Conservation (phyloP, 768 basidiomycete species). For the Nidularia sp. region DNA sequence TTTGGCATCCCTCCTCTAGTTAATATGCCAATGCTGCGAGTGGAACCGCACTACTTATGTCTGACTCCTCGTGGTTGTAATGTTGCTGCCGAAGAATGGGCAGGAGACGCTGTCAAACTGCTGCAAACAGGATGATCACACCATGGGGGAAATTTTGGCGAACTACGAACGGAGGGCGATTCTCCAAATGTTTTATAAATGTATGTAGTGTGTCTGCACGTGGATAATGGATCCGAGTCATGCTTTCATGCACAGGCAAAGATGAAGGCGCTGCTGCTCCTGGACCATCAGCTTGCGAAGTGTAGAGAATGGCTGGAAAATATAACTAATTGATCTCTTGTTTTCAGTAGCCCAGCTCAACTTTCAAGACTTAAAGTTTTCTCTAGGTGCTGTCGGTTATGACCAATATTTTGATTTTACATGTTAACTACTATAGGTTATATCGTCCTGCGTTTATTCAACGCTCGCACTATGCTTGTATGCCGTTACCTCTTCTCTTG, state of each 20-base stretch:
- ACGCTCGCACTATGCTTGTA: no score
- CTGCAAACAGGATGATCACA: conserved; percentile 87
- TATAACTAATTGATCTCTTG: neutral
- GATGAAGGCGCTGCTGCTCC: conserved; percentile 72
- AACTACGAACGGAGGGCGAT: conserved; percentile 51
- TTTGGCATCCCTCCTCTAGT: conserved; percentile 71
- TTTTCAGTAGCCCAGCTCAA: neutral
- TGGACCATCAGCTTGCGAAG: conserved; percentile 50
- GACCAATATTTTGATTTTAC: no score
- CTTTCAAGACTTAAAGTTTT: no score
- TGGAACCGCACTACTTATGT: conserved; percentile 80
- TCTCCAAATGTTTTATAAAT: conserved; percentile 81
- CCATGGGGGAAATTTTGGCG: conserved; percentile 65
- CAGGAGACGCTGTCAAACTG: conserved; percentile 83
- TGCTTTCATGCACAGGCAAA: conserved; percentile 43
- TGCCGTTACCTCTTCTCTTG: no score
- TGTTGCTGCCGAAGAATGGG: conserved; percentile 77
- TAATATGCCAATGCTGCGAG: conserved; percentile 86
- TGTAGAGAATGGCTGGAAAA: conserved; percentile 12
- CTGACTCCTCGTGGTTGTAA: conserved; percentile 67
- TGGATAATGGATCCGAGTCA: neutral
- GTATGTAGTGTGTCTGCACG: conserved; percentile 34
- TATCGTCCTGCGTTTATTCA: no score
- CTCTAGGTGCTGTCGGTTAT: no score
- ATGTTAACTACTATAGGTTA: no score